Evolutionary conservation across 768 basidiomycete species (phyloP).

Genomic region (Dacryopinax spathularia): DNA sequence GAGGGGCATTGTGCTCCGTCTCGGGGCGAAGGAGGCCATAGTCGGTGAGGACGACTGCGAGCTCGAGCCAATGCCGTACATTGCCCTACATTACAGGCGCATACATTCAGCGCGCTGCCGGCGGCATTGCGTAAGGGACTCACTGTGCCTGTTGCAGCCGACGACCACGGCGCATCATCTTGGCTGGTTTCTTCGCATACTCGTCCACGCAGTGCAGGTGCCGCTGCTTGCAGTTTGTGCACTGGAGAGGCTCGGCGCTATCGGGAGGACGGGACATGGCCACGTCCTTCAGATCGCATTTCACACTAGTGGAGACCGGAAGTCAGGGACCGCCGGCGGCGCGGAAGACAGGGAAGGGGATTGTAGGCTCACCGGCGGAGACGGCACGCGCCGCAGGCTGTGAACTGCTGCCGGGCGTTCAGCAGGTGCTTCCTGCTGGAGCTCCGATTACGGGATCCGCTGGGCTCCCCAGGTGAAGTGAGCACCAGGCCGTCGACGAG

Average conservation of each 20-base stretch:
- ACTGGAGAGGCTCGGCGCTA: constrained; percentile 40
- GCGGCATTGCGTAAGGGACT: constrained; percentile 17
- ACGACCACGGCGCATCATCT: constrained; percentile 62
- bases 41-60: background rate
- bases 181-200: constrained; percentile 82
- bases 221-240: constrained; percentile 83
- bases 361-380: constrained; percentile 50
- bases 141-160: constrained; percentile 76
- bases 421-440: constrained; percentile 15
- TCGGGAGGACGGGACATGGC: constrained; percentile 23
- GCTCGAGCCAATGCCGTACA: constrained; percentile 3
- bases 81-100: constrained; percentile 1
- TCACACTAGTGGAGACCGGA: constrained; percentile 41
- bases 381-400: constrained; percentile 87
- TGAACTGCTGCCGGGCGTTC: constrained; percentile 75
- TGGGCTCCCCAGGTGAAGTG: background rate
- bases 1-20: constrained; percentile 43
- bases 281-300: constrained; percentile 84
- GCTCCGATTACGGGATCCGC: background rate
- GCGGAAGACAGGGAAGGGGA: background rate
- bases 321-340: background rate
- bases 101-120: background rate
- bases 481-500: background rate
- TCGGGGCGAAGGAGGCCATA: background rate
- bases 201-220: constrained; percentile 93